Base-by-base conservation (phyloP, 805 yeast genomes). In the Yarrowia sp. region DNA sequence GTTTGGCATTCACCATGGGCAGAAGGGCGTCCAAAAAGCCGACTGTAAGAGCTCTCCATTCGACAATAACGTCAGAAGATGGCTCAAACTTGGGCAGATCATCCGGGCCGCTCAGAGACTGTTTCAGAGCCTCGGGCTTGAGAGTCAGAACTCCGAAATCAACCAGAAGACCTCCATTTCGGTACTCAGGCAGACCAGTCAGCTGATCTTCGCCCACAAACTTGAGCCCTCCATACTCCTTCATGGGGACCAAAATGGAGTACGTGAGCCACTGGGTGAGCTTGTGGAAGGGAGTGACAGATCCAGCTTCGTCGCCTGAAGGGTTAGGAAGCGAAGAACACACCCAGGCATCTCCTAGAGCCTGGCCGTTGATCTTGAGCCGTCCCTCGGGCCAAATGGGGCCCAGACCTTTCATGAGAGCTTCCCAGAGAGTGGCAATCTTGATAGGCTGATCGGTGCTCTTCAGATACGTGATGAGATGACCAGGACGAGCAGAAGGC, bases 181-280 rank as follows among this genome's bases (percentile, higher is more conserved):
- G 78, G 72, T 85, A 85, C 73, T 85, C 88, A 9, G 88, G 88
- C 39, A 85, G 76, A 1, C 87, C 88, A 0, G 88, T 85, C 78
- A 83, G 83, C 66, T 79, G 76, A 9, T 74, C 71, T 53, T 82
- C 78, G 69, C 82, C 80, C 12, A 70, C 68, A 71, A 85, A 80
- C 42, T 71, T 70, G 66, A 80, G 75, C 4, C 86, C 87, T 69
- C 76, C 82, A 38, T 66, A 71, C 17, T 77, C 75, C 63, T 78
- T 79, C 55, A 87, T 76, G 8, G 89, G 90, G 14, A 82, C 80
- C 19, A 87, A 73, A 63, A 87, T 74, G 1, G 90, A 87, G 73
- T 87, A 87, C 20, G 88, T 83, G 10, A 87, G 77, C 90, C 90
- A 87, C 74, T 87, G 91, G 0, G 89, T 85, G 44, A 87, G 78